Evolutionary conservation across 306 rosid species (phyloP), one percentile per base, ranked within the genome.

Genomic region (Macrotyloma uniflorum): DNA sequence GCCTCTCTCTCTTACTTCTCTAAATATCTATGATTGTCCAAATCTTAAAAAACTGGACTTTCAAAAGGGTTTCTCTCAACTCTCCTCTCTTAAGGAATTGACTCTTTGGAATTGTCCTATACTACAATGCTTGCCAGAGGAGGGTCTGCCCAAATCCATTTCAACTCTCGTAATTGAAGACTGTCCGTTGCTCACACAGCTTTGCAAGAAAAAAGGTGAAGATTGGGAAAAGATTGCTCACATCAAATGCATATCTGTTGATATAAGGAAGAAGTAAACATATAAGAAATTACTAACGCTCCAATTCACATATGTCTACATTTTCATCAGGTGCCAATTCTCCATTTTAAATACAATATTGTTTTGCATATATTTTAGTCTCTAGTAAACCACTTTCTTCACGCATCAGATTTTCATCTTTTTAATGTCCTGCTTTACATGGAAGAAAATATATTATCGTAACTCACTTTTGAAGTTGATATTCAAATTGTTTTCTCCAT

Each of bases 71-170:
- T 42, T 59, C 2, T 59, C 13, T 50, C 12, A 49, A 1, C 55
- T 49, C 55, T 49, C 55, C 0, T 49, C 55, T n/a, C 55, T 49
- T 2, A 0, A n/a, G 22, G 2, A 0, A n/a, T n/a, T 49, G 55
- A 0, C 0, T 49, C 55, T 38, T 38, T 0, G 0, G 1, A 0
- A 38, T 2, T 38, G 43, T 9, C 43, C 43, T 38, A 2, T 2
- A 8, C 43, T 38, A 6, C 28, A 53, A 20, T 53, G 59, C 28
- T 53, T 20, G 4, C 59, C 59, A 4, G 28, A 54, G 6, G 30
- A 54, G 32, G 62, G 62, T 22, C 62, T 54, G 5, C 62, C 62
- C 28, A 1, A 22, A 54, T 54, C 62, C 12, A 59, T 59, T 30
- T 59, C 40, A 59, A 0, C 1, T 6, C 40, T 59, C 3, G 0